Evolutionary conservation across 1,139 yeast genomes (phyloP).

Genomic region (Kluyveromyces sp.): DNA sequence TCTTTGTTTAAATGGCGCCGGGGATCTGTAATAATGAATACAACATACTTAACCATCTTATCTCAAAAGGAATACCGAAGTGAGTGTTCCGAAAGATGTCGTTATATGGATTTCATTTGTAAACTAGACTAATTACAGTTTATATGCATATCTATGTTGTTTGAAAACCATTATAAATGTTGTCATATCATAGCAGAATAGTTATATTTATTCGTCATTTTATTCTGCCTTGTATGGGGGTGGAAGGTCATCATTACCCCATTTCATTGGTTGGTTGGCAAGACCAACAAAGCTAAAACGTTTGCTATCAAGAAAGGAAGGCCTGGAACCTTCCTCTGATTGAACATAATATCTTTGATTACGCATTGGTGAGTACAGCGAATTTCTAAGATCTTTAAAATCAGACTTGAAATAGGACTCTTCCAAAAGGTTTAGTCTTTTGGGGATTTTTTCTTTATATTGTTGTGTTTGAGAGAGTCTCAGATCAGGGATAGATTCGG

Average conservation of each 20-base stretch:
- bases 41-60: too few species aligned
- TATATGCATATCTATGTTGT: too few species aligned
- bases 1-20: background rate
- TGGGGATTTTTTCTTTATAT: background rate
- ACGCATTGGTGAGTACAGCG: slow-evolving; percentile 17
- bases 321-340: slow-evolving; percentile 10
- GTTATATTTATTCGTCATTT: too few species aligned
- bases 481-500: background rate
- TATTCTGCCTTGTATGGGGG: slow-evolving; percentile 16
- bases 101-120: too few species aligned
- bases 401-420: slow-evolving; percentile 15
- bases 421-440: slow-evolving; percentile 8
- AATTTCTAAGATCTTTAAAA: slow-evolving; percentile 15
- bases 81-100: too few species aligned
- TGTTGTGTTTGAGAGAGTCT: slow-evolving; percentile 2
- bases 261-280: slow-evolving; percentile 13
- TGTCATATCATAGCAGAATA: too few species aligned
- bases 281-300: slow-evolving; percentile 18
- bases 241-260: slow-evolving; percentile 21
- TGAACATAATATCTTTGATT: slow-evolving; percentile 10
- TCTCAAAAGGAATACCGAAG: too few species aligned
- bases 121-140: too few species aligned
- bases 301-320: slow-evolving; percentile 13
- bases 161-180: too few species aligned
- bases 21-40: too few species aligned